Evolutionary conservation across 305 asterid species (phyloP).

Genomic region (Solanum hybrid): DNA sequence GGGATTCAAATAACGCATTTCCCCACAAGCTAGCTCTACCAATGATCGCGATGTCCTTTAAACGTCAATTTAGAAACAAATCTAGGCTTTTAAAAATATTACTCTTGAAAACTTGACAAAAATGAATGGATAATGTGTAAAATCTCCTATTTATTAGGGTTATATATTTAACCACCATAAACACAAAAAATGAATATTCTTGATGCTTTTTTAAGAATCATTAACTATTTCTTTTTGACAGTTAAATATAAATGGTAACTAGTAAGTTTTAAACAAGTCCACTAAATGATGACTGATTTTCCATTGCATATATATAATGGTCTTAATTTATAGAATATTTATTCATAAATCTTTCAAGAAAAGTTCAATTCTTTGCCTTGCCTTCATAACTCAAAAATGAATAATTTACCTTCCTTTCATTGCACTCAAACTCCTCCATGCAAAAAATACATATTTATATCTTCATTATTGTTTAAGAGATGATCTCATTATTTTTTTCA

Average conservation of each 20-base stretch:
- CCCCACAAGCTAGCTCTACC: not conserved
- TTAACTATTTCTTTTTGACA: slow-evolving; percentile 12
- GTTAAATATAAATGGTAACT: slow-evolving; percentile 33
- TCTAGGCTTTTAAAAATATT: not conserved
- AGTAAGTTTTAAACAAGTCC: slow-evolving; percentile 24
- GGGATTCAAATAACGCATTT: not conserved
- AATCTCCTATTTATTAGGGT: not conserved
- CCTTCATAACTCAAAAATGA: slow-evolving; percentile 1
- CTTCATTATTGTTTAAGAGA: not conserved
- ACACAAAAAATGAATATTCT: not conserved
- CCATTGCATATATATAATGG: not conserved
- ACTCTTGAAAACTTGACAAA: not conserved
- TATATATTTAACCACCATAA: not conserved
- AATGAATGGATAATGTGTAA: not conserved
- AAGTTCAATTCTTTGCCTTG: slow-evolving; percentile 13
- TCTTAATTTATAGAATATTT: not conserved
- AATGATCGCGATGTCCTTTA: not conserved
- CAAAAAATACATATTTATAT: slow-evolving; percentile 11
- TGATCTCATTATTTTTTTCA: not conserved
- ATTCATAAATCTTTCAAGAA: not conserved
- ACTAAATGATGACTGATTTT: slow-evolving; percentile 5
- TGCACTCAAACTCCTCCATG: slow-evolving; percentile 18
- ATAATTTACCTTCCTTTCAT: slow-evolving; percentile 31
- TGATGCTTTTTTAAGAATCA: not conserved
- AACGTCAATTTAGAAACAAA: not conserved